Percentiles rank a stretch among this genome's conserved stretches.
Evolutionary conservation across 2,329 filamentous ascomycete genomes (phyloP).

Genomic region (Cyanodermella asteris): DNA sequence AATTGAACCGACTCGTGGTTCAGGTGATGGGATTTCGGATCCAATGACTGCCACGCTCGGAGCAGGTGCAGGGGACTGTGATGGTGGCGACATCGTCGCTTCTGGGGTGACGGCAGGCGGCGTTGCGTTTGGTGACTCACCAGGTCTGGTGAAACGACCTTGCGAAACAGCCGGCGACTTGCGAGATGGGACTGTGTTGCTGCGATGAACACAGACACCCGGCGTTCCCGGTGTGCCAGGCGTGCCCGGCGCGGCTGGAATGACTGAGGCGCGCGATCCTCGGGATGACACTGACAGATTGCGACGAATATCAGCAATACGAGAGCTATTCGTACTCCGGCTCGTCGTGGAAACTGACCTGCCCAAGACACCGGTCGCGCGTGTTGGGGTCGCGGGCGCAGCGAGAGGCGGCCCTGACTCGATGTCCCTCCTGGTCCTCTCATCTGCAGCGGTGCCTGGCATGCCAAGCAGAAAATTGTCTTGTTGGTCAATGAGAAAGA

Average conservation of each 20-base stretch:
- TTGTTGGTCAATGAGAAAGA: constrained; percentile 95
- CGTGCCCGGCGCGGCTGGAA: constrained; percentile 33
- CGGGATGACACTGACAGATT: constrained; percentile 89
- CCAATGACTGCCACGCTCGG: constrained; percentile 2
- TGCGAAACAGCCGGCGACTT: constrained; percentile 52
- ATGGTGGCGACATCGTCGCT: no score
- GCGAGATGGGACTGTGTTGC: constrained; percentile 87
- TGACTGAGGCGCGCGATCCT: constrained; percentile 55
- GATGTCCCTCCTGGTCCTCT: constrained; percentile 44
- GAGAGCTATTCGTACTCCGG: constrained; percentile 66
- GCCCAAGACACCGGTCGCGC: constrained; percentile 34
- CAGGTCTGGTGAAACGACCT: constrained; percentile 40
- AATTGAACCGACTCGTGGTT: constrained; percentile 1
- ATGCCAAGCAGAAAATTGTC: constrained; percentile 97
- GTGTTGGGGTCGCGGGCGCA: constrained; percentile 26
- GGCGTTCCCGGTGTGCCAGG: constrained; percentile 29
- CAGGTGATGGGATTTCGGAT: constrained; percentile 1
- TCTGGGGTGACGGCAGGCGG: constrained; percentile 14
- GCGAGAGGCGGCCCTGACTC: constrained; percentile 43
- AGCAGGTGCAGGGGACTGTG: neutral
- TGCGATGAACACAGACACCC: constrained; percentile 41
- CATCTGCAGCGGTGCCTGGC: constrained; percentile 95
- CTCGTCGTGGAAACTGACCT: constrained; percentile 76
- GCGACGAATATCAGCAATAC: constrained; percentile 56
- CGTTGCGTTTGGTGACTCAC: constrained; percentile 30